Evolutionary conservation across 2,329 filamentous ascomycete species (phyloP).

Genomic region (Cercospora nicotianae): DNA sequence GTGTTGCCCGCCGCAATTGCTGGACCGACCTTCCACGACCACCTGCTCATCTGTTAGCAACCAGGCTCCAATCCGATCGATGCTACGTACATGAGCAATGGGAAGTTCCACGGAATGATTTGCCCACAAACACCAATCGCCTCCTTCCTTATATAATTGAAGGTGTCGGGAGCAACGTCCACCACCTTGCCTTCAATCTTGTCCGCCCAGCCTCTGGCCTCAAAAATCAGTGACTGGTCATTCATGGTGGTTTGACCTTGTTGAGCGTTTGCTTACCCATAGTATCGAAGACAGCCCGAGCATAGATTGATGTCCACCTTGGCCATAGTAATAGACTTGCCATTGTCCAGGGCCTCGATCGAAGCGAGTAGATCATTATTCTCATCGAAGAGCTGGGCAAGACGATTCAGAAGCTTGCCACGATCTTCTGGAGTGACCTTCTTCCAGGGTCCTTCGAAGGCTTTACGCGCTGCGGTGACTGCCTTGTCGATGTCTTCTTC

Average conservation of each 20-base stretch:
- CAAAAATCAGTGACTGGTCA: not conserved
- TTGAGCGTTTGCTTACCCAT: slow-evolving; percentile 45
- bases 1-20: slow-evolving; percentile 72
- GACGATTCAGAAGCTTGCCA: slow-evolving; percentile 68
- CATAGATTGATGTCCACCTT: slow-evolving; percentile 71
- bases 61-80: not conserved
- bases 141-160: slow-evolving; percentile 81
- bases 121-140: slow-evolving; percentile 70
- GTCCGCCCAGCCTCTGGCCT: slow-evolving; percentile 72
- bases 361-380: slow-evolving; percentile 74
- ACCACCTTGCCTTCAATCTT: slow-evolving; percentile 88
- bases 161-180: slow-evolving; percentile 73
- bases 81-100: slow-evolving; percentile 24
- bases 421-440: slow-evolving; percentile 70
- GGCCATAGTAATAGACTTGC: slow-evolving; percentile 75
- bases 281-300: slow-evolving; percentile 75
- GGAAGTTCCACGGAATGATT: slow-evolving; percentile 64
- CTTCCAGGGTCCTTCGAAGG: slow-evolving; percentile 73
- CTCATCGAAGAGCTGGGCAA: slow-evolving; percentile 78
- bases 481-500: slow-evolving; percentile 83
- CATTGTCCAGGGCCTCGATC: slow-evolving; percentile 85
- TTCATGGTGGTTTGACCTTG: not conserved
- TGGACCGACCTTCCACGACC: slow-evolving; percentile 73
- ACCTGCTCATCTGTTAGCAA: not conserved
- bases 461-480: slow-evolving; percentile 80